Percentiles rank a stretch among this genome's conserved stretches.
Evolutionary conservation across 1,139 yeast species (phyloP).

Genomic region (Yamadazyma triangularis): DNA sequence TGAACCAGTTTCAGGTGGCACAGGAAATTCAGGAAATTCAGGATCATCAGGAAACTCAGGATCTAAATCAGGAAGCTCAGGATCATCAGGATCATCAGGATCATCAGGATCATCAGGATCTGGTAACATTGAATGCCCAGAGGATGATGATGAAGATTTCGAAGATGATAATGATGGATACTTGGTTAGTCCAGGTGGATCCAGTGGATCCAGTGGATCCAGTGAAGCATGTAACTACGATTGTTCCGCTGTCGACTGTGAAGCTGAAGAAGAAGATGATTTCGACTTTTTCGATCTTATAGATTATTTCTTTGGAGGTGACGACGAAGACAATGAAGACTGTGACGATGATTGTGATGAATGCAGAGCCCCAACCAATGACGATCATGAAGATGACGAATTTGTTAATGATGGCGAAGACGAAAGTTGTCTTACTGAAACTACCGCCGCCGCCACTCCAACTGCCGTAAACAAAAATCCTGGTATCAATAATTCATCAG

Average conservation of each 20-base stretch:
- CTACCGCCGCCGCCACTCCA: slow-evolving; percentile 1
- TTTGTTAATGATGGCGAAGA: slow-evolving; percentile 12
- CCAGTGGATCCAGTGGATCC: slow-evolving; percentile 4
- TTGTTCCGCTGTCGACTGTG: slow-evolving; percentile 12
- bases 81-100: slow-evolving; percentile 7
- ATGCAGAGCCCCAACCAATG: slow-evolving; percentile 8
- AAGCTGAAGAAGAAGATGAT: slow-evolving; percentile 12
- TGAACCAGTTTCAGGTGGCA: slow-evolving; percentile 5
- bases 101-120: slow-evolving; percentile 9
- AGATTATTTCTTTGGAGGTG: slow-evolving; percentile 13
- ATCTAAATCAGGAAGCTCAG: slow-evolving; percentile 6
- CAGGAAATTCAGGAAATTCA: slow-evolving; percentile 10
- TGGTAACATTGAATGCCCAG: slow-evolving; percentile 11
- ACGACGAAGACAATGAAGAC: slow-evolving; percentile 14
- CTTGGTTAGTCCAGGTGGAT: slow-evolving; percentile 2
- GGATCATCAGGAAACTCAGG: slow-evolving; percentile 8
- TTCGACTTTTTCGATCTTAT: slow-evolving; percentile 12
- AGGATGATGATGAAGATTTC: slow-evolving; percentile 9
- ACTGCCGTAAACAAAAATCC: neutral
- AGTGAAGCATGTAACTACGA: neutral
- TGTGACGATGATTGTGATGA: slow-evolving; percentile 14
- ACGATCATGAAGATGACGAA: slow-evolving; percentile 9
- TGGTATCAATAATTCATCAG: slow-evolving; percentile 2
- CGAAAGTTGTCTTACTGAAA: slow-evolving; percentile 6
- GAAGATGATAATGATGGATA: slow-evolving; percentile 10